phyloP scores from a whole-genome alignment of 2,329 filamentous ascomycete species.

The Penicillium sp. region DNA sequence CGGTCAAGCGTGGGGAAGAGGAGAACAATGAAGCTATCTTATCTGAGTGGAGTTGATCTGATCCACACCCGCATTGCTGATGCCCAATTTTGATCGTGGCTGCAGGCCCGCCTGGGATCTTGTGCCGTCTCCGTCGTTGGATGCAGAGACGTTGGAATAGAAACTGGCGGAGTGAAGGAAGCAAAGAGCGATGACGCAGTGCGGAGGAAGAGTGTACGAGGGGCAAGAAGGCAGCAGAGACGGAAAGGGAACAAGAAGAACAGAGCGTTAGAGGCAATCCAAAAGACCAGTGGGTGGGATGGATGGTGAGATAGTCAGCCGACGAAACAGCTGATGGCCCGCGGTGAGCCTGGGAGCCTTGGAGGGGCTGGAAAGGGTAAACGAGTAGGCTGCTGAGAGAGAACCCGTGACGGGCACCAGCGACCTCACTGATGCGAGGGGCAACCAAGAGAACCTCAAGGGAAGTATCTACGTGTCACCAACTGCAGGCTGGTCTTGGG shows the following conservation, averaged over 20 bases:
- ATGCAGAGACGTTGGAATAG: background rate
- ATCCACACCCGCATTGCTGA: conserved; percentile 14
- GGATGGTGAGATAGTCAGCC: conserved; percentile 23
- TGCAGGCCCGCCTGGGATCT: background rate
- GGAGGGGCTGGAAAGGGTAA: background rate
- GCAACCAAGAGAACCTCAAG: too few relatives aligned
- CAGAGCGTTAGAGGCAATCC: too few relatives aligned
- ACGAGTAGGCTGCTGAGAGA: background rate
- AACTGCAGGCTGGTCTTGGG: too few relatives aligned
- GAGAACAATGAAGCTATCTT: conserved; percentile 18
- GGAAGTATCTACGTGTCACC: too few relatives aligned
- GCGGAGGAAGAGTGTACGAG: background rate
- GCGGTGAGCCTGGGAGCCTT: background rate
- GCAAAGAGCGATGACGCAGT: background rate
- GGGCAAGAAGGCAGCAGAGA: background rate
- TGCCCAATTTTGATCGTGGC: conserved; percentile 14
- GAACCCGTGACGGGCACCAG: too few relatives aligned
- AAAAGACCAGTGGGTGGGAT: background rate
- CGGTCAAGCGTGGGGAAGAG: conserved; percentile 21
- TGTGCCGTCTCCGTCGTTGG: background rate
- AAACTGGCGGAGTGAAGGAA: background rate
- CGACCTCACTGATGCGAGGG: too few relatives aligned
- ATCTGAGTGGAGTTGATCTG: conserved; percentile 17
- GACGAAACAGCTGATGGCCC: conserved; percentile 20
- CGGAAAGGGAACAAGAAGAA: background rate